These are phyloP conservation scores for Aspergillus sp. DNA, from an alignment of 2,329 filamentous ascomycete species.

Conservation along the genomic window DNA sequence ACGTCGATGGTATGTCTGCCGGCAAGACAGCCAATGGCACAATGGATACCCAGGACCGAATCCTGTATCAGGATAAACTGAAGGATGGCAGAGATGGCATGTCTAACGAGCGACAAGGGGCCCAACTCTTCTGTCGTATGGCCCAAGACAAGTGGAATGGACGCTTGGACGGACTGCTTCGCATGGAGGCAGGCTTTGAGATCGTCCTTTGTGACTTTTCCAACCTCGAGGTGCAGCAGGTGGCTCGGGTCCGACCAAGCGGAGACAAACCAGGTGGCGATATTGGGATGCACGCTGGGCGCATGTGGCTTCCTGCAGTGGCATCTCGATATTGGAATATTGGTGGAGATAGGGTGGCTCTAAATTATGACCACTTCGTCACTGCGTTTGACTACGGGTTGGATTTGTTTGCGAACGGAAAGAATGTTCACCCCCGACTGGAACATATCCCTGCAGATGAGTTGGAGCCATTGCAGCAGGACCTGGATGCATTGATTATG, in stretches of 20 bases:
- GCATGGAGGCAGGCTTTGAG: conserved; percentile 71
- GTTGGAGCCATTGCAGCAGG: conserved; percentile 40
- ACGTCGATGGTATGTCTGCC: conserved; percentile 69
- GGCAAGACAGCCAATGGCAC: conserved; percentile 66
- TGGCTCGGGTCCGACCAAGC: conserved; percentile 26
- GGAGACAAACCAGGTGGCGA: not conserved
- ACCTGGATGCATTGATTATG: conserved; percentile 48
- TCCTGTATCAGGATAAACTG: conserved; percentile 52
- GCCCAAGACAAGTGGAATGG: conserved; percentile 50
- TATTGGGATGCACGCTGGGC: not conserved
- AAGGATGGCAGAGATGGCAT: conserved; percentile 5
- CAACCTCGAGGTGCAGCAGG: conserved; percentile 39
- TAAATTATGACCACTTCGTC: conserved; percentile 53
- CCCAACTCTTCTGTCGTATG: conserved; percentile 57
- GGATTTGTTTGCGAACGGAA: conserved; percentile 37
- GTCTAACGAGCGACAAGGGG: conserved; percentile 52
- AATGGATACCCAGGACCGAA: conserved; percentile 64
- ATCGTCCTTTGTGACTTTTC: conserved; percentile 67
- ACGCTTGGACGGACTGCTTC: conserved; percentile 62
- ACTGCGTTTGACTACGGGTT: conserved; percentile 47
- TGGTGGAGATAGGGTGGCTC: conserved; percentile 39
- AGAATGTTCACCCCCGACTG: conserved; percentile 41
- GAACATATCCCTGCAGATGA: conserved; percentile 30
- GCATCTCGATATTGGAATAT: conserved; percentile 33
- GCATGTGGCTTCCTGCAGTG: conserved; percentile 24